Conservation (phyloP, 495 filamentous ascomycete species). For the Xylaria castorea region DNA sequence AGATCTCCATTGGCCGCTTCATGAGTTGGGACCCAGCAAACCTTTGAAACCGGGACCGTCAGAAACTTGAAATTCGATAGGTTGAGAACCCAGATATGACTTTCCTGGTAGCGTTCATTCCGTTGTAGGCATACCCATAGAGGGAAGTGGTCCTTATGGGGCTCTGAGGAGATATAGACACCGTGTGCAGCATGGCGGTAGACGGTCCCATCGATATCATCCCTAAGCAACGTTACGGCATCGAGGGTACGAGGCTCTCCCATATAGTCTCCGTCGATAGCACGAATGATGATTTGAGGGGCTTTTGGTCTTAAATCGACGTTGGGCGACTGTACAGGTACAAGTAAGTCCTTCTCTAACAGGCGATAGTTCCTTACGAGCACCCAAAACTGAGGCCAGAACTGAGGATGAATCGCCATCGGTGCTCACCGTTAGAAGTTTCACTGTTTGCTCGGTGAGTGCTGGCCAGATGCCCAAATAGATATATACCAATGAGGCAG, state of each 20-base stretch:
- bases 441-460: background rate
- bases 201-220: constrained; percentile 23
- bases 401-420: constrained; percentile 4
- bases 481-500: background rate
- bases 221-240: constrained; percentile 21
- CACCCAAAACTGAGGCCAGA: constrained; percentile 7
- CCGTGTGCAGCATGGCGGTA: constrained; percentile 36
- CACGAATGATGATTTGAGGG: constrained; percentile 14
- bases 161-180: constrained; percentile 37
- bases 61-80: constrained; percentile 34
- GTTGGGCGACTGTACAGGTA: constrained; percentile 18
- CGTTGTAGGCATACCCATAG: constrained; percentile 33
- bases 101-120: background rate
- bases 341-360: constrained; percentile 9
- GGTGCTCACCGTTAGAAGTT: no score
- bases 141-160: constrained; percentile 22
- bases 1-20: constrained; percentile 33
- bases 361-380: constrained; percentile 10
- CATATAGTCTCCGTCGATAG: constrained; percentile 1
- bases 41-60: constrained; percentile 29
- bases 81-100: constrained; percentile 38
- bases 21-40: constrained; percentile 44
- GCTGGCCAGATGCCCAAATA: background rate
- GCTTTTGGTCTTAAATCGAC: background rate
- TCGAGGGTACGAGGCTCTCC: constrained; percentile 32